Evolutionary conservation across 306 rosid genomes (phyloP).

Genomic region (Begonia loranthoides): DNA sequence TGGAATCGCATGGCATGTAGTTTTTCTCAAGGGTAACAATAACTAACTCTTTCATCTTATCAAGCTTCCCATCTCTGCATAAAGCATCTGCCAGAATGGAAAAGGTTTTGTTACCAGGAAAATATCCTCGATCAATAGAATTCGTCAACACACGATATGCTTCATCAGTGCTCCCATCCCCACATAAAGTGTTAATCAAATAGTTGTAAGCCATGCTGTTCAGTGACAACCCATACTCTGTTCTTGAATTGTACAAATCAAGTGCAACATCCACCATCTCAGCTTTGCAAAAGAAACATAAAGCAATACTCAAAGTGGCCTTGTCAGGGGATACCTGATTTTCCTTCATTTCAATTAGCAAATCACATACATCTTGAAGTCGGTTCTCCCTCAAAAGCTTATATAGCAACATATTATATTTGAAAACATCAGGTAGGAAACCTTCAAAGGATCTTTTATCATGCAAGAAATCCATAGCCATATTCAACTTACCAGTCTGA

Average conservation of each 20-base stretch:
- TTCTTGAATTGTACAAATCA: conserved; percentile 38
- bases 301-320: too few species aligned
- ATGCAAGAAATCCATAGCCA: too few species aligned
- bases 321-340: too few species aligned
- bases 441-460: conserved; percentile 35
- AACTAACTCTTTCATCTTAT: conserved; percentile 64
- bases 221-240: conserved; percentile 40
- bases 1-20: conserved; percentile 18
- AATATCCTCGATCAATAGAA: conserved; percentile 27
- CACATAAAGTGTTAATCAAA: conserved; percentile 51
- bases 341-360: too few species aligned
- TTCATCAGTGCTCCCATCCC: conserved; percentile 36
- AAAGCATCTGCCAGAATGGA: conserved; percentile 33
- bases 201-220: conserved; percentile 47
- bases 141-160: conserved; percentile 32
- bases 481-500: too few species aligned
- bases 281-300: too few species aligned
- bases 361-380: too few species aligned
- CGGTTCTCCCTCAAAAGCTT: conserved; percentile 53
- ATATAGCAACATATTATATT: conserved; percentile 46
- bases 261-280: too few species aligned
- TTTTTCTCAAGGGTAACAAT: conserved; percentile 29
- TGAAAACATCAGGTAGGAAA: conserved; percentile 28
- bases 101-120: conserved; percentile 36
- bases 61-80: conserved; percentile 41